Evolutionary conservation across 202 grass and related monocot species (phyloP), one percentile per base, ranked within the genome.

Genomic region (Panicum virgatum): DNA sequence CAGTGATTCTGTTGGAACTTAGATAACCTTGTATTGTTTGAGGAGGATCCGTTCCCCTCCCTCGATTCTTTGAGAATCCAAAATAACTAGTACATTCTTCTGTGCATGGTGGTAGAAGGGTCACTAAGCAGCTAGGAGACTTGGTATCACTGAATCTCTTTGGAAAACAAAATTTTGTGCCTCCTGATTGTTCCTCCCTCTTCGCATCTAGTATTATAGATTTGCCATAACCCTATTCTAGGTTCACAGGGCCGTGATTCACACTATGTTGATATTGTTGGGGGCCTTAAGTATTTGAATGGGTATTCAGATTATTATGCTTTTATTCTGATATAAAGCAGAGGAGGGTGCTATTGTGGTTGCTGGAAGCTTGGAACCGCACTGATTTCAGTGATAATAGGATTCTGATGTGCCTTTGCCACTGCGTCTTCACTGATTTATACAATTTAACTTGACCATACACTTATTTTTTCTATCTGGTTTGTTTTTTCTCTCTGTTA

Each of bases 251-350:
- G 62, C 11, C 23, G 80, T 75, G 39, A 3, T 66, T 30, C 59
- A 59, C 27, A 66, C 34, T 52, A 23, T 59, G 9, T 68, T 80
- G 32, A 52, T 74, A 25, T 43, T 84, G 50, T 67, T 68, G 68
- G 14, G 60, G 48, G 15, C 62, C 40, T 61, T 13, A 47, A 18
- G 27, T 72, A 56, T 77, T 40, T 77, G 37, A 66, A 84, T 30
- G 44, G 22, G 1, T 56, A 37, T 63, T 13, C 62, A 22, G 47
- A 57, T 62, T 39, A 12, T 42, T 60, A 30, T 48, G 30, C 13
- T 12, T 57, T 30, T 8, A 22, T 62, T 83, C 60, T 79, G 68
- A 79, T 65, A 47, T 34, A 34, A 34, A 38, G n/a, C 12, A 13
- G 9, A 22, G 40, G 9, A 66, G 50, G 42, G 76, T 65, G 51